Base-by-base conservation (phyloP, 1,284 basidiomycete species). In the Spongiforma sp. region DNA sequence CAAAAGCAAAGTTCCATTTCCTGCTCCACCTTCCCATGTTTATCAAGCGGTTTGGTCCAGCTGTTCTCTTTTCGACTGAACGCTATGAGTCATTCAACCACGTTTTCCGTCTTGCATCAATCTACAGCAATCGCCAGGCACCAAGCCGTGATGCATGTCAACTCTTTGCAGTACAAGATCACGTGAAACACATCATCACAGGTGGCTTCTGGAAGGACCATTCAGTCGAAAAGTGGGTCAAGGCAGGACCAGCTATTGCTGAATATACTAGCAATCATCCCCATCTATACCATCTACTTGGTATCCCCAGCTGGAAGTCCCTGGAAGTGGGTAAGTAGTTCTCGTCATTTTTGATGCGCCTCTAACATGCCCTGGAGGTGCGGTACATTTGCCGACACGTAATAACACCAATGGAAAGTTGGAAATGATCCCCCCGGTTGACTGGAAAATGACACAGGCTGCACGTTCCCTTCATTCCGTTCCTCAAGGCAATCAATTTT, bases 1-100 rank as follows among this genome's bases (percentile, higher is more conserved):
- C 10, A 2, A 68, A 69, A 14, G 50, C 43, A 4, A 69, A 69
- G 17, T 69, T 67, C 24, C 68, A 69, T n/a, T 69, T 69, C 34
- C 52, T 69, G 1, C 39, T 69, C 9, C 68, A 69, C 21, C 60
- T 69, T 19, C 59, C 67, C 2, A 50, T 62, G 43, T 68, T 62
- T 11, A 69, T 69, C 33, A 10, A n/a, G 14, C 21, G 15, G 3
- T 68, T 69, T 32, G 52, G 68, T 8, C 60, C 68, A 6, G 54
- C 66, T 1, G 64, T 66, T 33, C 50, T 70, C 7, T 65, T 64
- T 17, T 69, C 60, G 30, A 68, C 68, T 19, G 62, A 69, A 21
- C 30, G 17, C 4, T 69, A 64, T n/a, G 61, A 69, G 26, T 68
- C 65, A 0, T 69, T 69, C 41, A 69, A 69, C 33, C 61, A 65